Evolutionary conservation across 169 alveolate genomes (phyloP).

Genomic region (Prorocentrum cordatum): DNA sequence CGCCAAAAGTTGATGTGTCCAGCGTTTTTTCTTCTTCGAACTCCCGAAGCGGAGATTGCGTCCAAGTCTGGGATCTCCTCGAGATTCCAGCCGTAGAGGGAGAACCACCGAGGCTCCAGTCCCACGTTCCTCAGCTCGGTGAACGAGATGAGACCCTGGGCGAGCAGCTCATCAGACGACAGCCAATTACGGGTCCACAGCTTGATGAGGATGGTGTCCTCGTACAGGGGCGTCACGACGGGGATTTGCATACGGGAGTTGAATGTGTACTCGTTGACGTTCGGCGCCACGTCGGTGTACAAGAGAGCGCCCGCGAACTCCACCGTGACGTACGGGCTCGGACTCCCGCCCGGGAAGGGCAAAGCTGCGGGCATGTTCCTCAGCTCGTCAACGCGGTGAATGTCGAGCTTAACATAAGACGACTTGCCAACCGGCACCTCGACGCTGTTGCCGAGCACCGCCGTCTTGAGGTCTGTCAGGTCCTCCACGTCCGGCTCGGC

Average conservation of each 20-base stretch:
- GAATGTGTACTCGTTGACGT: slow-evolving; percentile 7
- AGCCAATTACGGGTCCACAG: slow-evolving; percentile 36
- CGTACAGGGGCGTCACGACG: slow-evolving; percentile 17
- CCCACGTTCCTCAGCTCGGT: slow-evolving; percentile 9
- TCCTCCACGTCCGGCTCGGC: too few relatives aligned
- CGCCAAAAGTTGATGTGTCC: too few relatives aligned
- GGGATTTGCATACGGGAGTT: slow-evolving; percentile 18
- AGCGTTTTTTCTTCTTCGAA: too few relatives aligned
- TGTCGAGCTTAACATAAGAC: too few relatives aligned
- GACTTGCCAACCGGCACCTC: too few relatives aligned
- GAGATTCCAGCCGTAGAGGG: slow-evolving; percentile 13
- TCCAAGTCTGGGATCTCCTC: slow-evolving; percentile 1
- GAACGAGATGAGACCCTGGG: slow-evolving; percentile 39
- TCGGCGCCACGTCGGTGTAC: background rate
- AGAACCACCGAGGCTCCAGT: slow-evolving; percentile 29
- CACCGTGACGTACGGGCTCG: slow-evolving; percentile 24
- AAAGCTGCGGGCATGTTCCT: too few relatives aligned
- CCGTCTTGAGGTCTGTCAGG: too few relatives aligned
- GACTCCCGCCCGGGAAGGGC: background rate
- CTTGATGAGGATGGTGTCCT: slow-evolving; percentile 31
- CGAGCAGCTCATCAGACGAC: slow-evolving; percentile 30
- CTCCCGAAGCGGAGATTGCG: too few relatives aligned
- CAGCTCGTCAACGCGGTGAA: too few relatives aligned
- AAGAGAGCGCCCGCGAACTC: slow-evolving; percentile 22
- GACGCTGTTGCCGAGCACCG: too few relatives aligned